Percentiles rank a stretch among this genome's conserved stretches.
These are phyloP conservation scores for Linanthus parryae DNA, from an alignment of 148 eudicot genomes.

Conservation along the genomic window DNA sequence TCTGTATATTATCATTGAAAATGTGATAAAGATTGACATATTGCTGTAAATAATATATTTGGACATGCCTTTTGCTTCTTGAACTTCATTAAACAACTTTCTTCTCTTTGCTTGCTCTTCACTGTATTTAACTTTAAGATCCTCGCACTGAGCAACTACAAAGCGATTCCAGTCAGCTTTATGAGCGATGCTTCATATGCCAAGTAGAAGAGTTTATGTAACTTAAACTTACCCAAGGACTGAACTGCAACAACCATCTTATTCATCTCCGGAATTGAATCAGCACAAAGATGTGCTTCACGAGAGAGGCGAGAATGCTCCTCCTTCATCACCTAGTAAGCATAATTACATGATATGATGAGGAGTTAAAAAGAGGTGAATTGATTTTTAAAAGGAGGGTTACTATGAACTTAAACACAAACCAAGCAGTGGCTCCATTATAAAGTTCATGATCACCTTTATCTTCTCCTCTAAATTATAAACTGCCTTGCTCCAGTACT, in stretches of 20 bases:
- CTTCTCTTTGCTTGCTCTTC: constrained; percentile 91
- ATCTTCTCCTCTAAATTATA: constrained; percentile 48
- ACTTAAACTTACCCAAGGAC: constrained; percentile 56
- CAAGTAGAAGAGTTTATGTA: neutral
- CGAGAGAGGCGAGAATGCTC: constrained; percentile 70
- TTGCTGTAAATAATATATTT: too few relatives aligned
- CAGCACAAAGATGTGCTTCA: constrained; percentile 81
- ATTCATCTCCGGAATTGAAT: constrained; percentile 75
- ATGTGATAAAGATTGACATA: too few relatives aligned
- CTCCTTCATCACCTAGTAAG: constrained; percentile 70
- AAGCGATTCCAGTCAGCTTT: constrained; percentile 4
- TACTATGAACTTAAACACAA: too few relatives aligned
- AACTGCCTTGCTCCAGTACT: constrained; percentile 57
- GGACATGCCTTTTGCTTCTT: constrained; percentile 86
- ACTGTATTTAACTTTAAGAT: constrained; percentile 76
- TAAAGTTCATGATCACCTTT: constrained; percentile 36
- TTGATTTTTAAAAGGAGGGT: too few relatives aligned
- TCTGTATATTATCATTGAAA: constrained; percentile 1
- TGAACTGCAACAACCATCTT: constrained; percentile 88
- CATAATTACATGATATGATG: neutral
- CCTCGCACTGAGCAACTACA: constrained; percentile 84
- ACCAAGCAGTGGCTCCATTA: too few relatives aligned
- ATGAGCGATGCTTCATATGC: neutral
- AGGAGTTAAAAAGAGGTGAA: too few relatives aligned
- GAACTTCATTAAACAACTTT: constrained; percentile 74